These are phyloP conservation scores for Aspergillus hancockii DNA, from an alignment of 495 filamentous ascomycete genomes.

Conservation along the genomic window DNA sequence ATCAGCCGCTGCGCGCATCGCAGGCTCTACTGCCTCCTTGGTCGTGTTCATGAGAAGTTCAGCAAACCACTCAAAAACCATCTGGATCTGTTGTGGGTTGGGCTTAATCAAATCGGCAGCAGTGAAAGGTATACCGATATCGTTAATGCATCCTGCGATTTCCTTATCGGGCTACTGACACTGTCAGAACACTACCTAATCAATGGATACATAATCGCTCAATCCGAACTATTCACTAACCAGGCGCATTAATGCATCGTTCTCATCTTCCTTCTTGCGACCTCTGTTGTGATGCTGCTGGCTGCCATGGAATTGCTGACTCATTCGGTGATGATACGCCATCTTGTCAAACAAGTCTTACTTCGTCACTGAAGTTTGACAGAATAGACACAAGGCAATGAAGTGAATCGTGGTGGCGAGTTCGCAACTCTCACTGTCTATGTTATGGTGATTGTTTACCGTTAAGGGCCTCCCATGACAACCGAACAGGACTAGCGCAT, in stretches of 20 bases:
- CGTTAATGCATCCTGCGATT: conserved; percentile 94
- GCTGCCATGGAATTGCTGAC: conserved; percentile 58
- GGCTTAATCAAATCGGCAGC: conserved; percentile 91
- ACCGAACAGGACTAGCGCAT: conserved; percentile 38
- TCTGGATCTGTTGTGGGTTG: conserved; percentile 88
- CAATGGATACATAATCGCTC: background rate
- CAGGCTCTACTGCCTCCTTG: conserved; percentile 86
- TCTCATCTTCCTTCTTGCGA: conserved; percentile 78
- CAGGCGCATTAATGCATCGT: conserved; percentile 86
- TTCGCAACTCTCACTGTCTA: conserved; percentile 1
- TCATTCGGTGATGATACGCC: conserved; percentile 77
- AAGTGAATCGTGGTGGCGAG: conserved; percentile 5
- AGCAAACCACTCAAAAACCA: conserved; percentile 96
- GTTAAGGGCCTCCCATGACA: conserved; percentile 31
- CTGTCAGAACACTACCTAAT: conserved; percentile 19
- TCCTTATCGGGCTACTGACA: conserved; percentile 69
- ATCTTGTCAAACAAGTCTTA: conserved; percentile 18
- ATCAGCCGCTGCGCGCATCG: conserved; percentile 86
- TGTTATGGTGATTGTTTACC: conserved; percentile 46
- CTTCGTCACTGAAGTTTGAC: background rate
- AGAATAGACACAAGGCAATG: background rate
- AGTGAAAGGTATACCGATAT: conserved; percentile 87
- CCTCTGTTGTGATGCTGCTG: conserved; percentile 62
- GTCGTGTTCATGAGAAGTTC: conserved; percentile 90
- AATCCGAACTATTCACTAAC: conserved; percentile 37